Evolutionary conservation across 805 yeast species (phyloP), one percentile per base, ranked within the genome.

Genomic region (Sugiyamaella smithiae): DNA sequence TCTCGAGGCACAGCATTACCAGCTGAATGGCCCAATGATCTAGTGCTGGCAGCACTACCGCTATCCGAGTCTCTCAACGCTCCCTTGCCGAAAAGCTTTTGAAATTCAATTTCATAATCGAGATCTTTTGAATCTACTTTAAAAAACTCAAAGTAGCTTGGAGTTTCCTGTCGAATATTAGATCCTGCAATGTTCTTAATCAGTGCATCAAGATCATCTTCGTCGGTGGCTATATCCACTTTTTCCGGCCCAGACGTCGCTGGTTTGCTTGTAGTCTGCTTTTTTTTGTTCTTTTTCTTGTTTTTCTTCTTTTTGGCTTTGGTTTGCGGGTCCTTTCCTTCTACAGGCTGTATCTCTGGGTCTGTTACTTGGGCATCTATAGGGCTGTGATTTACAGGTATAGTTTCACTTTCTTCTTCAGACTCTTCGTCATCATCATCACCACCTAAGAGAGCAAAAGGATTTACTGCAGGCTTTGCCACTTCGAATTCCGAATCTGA

Each of bases 51-150:
- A 20, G 24, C 19, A 3, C 41, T 33, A 4, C 65, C 74, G 36
- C n/a, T 29, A 16, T 25, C 69, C 36, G 65, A 8, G 19, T 48
- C 52, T 5, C 33, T 43, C 26, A 49, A 31, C 22, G 56, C 58
- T 11, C 36, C 64, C 57, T 82, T 81, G 11, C 91, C 95, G 67
- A 88, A 85, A 44, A 88, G 67, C 51, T 74, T 70, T 49, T 77
- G 77, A 58, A 84, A 81, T 61, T 88, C 96, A 35, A 77, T 76
- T 58, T 88, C 95, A 1, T 91, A 85, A 61, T 87, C 91, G 40
- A 88, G 68, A 50, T 80, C 76, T 49, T 75, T 75, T 3, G 74
- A 58, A 24, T 75, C 67, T 2, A 82, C 64, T 12, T 73, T 66
- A 11, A 84, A 62, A 6, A 79, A 61, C 31, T 41, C 42, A 11